These are phyloP conservation scores for Oryza rufipogon DNA, from an alignment of 176 grass and related monocot species.

Conservation along the genomic window DNA sequence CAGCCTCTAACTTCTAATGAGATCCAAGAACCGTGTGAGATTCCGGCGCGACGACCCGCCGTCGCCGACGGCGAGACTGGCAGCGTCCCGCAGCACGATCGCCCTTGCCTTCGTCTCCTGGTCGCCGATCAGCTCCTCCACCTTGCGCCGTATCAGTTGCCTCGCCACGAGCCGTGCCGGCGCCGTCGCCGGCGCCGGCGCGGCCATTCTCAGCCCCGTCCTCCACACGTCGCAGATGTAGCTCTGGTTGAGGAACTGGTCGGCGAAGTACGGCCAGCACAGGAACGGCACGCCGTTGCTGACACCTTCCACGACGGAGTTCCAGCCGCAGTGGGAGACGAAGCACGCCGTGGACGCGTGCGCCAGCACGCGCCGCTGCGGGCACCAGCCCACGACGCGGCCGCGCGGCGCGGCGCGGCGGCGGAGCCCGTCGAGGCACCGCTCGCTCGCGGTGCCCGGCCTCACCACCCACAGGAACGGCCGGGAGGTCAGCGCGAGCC, in stretches of 20 bases:
- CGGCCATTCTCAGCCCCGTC: slow-evolving; percentile 44
- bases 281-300: slow-evolving; percentile 55
- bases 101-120: slow-evolving; percentile 39
- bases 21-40: slow-evolving; percentile 24
- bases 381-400: slow-evolving; percentile 48
- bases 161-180: slow-evolving; percentile 33
- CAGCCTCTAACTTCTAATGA: background rate
- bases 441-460: slow-evolving; percentile 35
- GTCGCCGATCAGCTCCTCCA: slow-evolving; percentile 24
- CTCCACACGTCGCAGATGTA: slow-evolving; percentile 61
- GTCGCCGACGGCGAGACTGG: background rate
- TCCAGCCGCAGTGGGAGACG: slow-evolving; percentile 62
- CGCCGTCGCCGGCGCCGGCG: no score
- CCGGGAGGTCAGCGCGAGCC: slow-evolving; percentile 43
- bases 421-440: slow-evolving; percentile 22
- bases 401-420: slow-evolving; percentile 41
- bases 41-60: slow-evolving; percentile 36
- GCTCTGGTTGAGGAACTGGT: slow-evolving; percentile 61
- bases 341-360: slow-evolving; percentile 53
- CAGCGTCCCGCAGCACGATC: slow-evolving; percentile 27
- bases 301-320: slow-evolving; percentile 56
- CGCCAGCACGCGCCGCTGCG: slow-evolving; percentile 61
- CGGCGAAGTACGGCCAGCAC: slow-evolving; percentile 67
- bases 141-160: slow-evolving; percentile 49
- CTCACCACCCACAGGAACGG: slow-evolving; percentile 73